phyloP scores from a whole-genome alignment of 164 flowering plant genomes.

The Vitis rotundifolia region DNA sequence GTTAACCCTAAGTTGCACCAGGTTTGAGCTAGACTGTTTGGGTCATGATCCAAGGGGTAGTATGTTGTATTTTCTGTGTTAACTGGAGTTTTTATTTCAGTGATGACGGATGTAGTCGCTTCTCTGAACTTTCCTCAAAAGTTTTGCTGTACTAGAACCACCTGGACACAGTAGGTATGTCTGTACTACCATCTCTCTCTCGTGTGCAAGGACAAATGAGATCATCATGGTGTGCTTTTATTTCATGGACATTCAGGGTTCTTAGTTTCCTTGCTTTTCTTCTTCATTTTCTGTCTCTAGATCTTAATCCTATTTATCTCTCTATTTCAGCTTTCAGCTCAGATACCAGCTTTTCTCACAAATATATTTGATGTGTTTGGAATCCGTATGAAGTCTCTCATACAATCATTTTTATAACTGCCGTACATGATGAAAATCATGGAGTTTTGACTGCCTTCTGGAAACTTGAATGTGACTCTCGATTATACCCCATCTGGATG shows the following conservation, averaged over 20 bases:
- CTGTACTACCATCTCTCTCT: constrained; percentile 10
- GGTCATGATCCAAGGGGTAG: background rate
- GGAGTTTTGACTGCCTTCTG: constrained; percentile 1
- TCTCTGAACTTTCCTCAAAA: background rate
- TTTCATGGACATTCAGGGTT: constrained; percentile 1
- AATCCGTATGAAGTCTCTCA: background rate
- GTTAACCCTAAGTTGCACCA: background rate
- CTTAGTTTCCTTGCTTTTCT: background rate
- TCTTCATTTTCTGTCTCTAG: background rate
- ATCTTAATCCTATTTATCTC: background rate
- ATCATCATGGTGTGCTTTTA: constrained; percentile 7
- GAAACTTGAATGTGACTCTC: background rate
- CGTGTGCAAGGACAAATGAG: background rate
- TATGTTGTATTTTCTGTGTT: background rate
- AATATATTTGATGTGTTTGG: constrained; percentile 1
- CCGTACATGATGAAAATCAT: constrained; percentile 4
- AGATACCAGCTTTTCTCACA: constrained; percentile 3
- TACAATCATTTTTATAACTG: background rate
- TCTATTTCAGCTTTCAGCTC: background rate
- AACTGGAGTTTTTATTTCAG: background rate
- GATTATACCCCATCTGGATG: background rate
- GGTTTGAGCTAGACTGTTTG: background rate
- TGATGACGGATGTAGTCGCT: background rate
- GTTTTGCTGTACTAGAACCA: background rate
- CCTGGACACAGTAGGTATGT: constrained; percentile 11